Conservation (phyloP, 768 basidiomycete species). For the Nidularia pulvinata region DNA sequence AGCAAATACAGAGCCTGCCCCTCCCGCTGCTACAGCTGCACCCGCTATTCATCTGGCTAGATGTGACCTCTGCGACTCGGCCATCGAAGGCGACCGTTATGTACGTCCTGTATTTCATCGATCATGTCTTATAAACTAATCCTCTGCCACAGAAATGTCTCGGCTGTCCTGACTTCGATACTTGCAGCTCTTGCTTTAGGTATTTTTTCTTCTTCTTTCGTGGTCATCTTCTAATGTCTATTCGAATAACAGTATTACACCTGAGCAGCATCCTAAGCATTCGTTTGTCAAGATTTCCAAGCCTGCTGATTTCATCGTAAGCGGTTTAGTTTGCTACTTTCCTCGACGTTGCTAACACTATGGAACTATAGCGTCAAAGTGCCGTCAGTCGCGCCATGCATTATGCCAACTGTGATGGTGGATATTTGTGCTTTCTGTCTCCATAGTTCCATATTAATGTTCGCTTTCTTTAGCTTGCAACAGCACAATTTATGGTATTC, state of each 20-base stretch:
- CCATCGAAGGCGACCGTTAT: constrained; percentile 71
- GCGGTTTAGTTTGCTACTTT: constrained; percentile 14
- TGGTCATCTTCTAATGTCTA: not conserved
- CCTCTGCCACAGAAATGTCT: constrained; percentile 69
- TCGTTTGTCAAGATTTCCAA: constrained; percentile 65
- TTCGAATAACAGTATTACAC: constrained; percentile 47
- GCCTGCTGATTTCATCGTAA: constrained; percentile 60
- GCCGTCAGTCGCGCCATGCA: constrained; percentile 27
- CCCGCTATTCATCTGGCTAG: constrained; percentile 57
- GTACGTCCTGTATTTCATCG: constrained; percentile 36
- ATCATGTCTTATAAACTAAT: not conserved
- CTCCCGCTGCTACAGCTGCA: constrained; percentile 6
- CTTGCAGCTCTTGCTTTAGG: constrained; percentile 71
- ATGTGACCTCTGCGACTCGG: constrained; percentile 79
- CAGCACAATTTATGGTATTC: constrained; percentile 53
- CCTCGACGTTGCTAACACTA: not conserved
- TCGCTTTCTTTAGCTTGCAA: constrained; percentile 36
- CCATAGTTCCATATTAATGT: not conserved
- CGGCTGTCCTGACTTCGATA: constrained; percentile 83
- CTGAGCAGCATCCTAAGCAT: constrained; percentile 77
- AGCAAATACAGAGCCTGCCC: constrained; percentile 6
- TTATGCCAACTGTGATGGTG: constrained; percentile 61
- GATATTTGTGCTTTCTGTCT: constrained; percentile 3
- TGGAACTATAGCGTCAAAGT: constrained; percentile 9
- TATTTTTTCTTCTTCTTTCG: constrained; percentile 18